Evolutionary conservation across 345 rosid genomes (phyloP), one percentile per base, ranked within the genome.

Genomic region (Pugionium cornutum): DNA sequence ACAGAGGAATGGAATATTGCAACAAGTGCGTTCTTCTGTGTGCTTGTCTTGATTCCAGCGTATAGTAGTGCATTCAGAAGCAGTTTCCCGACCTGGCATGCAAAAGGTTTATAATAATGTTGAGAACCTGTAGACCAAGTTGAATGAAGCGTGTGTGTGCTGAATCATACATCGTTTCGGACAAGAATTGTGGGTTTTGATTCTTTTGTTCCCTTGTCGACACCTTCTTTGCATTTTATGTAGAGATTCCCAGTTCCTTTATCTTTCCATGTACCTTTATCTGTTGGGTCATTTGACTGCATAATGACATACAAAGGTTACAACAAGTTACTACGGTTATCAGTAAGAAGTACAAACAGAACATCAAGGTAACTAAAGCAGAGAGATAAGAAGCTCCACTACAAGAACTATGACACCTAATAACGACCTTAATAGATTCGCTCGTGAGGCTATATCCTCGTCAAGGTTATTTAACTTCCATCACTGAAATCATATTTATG

Each of bases 1-100:
- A 94, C 97, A 87, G 80, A 75, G 67, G 95, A 83, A 64, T 90
- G 99, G 29, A 94, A 90, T 84, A 94, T 86, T 6, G 88, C 95
- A 57, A 86, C 96, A 6, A 90, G 39, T n/a, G 99, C 84, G 76
- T 84, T 90, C 84, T 86, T 90, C 41, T 83, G 92, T 10, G 72
- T 33, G 79, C 49, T 85, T 25, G 92, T 94, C 84, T 85, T 88
- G 79, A 94, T 88, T 78, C 97, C 95, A 46, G 85, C 80, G 66
- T 94, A 94, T 53, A 94, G 60, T 78, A 88, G 71, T 8, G 99
- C 97, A 73, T 94, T 94, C 61, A 94, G 88, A 75, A 87, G 76
- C 67, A 94, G 77, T 75, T 81, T 88, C 9, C 99, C 99, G 10
- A 80, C 96, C 99, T 90, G 85, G 9, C 18, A 44, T 58, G 67